A percentile compares a stretch with the other conserved stretches of the same genome.
These are phyloP conservation scores for Lycium ferocissimum DNA, from an alignment of 257 asterid species.

Conservation along the genomic window DNA sequence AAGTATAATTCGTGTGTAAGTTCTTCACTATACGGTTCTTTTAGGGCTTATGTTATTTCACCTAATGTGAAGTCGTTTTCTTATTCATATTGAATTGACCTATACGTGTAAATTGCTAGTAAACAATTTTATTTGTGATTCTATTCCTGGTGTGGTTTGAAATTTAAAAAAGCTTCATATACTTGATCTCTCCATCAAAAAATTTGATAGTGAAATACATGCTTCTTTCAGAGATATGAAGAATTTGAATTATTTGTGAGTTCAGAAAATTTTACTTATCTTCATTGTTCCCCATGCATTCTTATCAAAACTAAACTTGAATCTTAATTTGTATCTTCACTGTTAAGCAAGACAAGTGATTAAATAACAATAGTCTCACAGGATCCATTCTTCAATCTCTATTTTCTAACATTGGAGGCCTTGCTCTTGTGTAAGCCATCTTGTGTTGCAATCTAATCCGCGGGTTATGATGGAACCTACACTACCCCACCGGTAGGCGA, in stretches of 20 bases:
- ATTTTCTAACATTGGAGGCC: slow-evolving; percentile 61
- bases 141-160: slow-evolving; percentile 75
- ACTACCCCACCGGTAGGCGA: no score
- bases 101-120: slow-evolving; percentile 71
- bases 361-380: slow-evolving; percentile 86
- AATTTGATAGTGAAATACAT: slow-evolving; percentile 71
- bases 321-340: slow-evolving; percentile 25
- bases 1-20: no score
- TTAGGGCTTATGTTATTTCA: no score
- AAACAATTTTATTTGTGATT: slow-evolving; percentile 81
- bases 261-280: slow-evolving; percentile 30
- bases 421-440: slow-evolving; percentile 73
- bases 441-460: background rate
- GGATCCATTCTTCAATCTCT: slow-evolving; percentile 37
- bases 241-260: slow-evolving; percentile 90
- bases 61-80: background rate
- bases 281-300: background rate
- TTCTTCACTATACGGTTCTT: no score
- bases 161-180: slow-evolving; percentile 77
- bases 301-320: slow-evolving; percentile 20
- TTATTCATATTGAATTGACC: background rate
- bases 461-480: no score
- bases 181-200: slow-evolving; percentile 86
- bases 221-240: slow-evolving; percentile 67
- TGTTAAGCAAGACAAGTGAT: slow-evolving; percentile 77